Base-by-base conservation (phyloP, 2,329 filamentous ascomycete genomes). In the Leptographium lundbergii region DNA sequence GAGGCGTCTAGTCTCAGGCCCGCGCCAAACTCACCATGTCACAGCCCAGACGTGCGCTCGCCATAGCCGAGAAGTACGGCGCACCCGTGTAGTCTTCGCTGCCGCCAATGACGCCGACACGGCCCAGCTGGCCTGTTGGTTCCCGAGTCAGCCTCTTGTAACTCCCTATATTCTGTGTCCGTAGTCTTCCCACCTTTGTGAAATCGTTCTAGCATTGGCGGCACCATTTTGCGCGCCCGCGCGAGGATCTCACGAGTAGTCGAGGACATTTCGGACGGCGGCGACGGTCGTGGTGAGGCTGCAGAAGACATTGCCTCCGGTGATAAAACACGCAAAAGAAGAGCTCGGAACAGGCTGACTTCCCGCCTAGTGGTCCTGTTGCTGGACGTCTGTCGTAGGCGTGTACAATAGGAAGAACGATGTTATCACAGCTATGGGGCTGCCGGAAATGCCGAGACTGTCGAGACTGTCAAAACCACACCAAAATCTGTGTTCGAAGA, bases 31-130 rank as follows among this genome's bases (percentile, higher is more conserved):
- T 0, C 77, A 92, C 90, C 89, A 96, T 89, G 68, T 96, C 91
- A 67, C 87, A 90, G 5, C 92, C 94, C 60, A 97, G 75, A 67
- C 88, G 84, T 54, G 94, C 94, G 64, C 90, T 96, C 14, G 94
- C 94, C 85, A 96, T 96, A 64, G 92, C 91, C 24, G 92, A 96
- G 74, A 99, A 99, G 75, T 96, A 99, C 14, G 94, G 94, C 60
- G 94, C 94, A 45, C 94, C 94, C 1, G 94, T 96, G 71, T 97
- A 99, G 73, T 97, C 92, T 70, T 92, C 86, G 69, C 90, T 95
- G 48, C 94, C 94, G 57, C 94, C 94, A 64, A 99, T 94, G 60
- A 99, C 94, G 57, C 85, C 94, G 57, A 99, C 85, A 59, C 94
- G 84, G 6, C 94, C 94, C 64, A 96, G 80, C 73, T 97, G 92